phyloP scores from a whole-genome alignment of 2,329 filamentous ascomycete species.

The Blastomyces silverae region DNA sequence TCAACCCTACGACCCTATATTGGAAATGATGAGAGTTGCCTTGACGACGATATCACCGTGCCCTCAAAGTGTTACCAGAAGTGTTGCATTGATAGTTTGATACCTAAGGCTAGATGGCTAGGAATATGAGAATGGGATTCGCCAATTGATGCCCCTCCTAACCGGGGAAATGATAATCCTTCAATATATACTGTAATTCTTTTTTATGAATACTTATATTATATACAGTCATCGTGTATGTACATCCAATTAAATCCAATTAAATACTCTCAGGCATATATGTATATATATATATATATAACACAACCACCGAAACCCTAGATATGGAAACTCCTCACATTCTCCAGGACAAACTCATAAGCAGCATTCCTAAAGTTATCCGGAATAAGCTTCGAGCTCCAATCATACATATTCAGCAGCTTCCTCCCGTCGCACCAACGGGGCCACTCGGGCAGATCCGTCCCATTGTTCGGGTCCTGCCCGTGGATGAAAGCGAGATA shows the following conservation, averaged over 20 bases:
- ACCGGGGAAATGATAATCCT: background rate
- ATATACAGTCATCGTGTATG: background rate
- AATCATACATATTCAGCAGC: conserved; percentile 43
- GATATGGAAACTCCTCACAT: conserved; percentile 23
- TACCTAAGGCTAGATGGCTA: background rate
- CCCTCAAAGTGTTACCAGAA: background rate
- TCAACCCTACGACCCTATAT: no score
- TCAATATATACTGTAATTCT: background rate
- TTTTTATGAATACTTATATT: background rate
- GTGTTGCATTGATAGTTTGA: background rate
- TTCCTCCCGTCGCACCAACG: conserved; percentile 45
- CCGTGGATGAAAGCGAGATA: conserved; percentile 67
- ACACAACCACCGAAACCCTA: background rate
- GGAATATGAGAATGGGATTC: background rate
- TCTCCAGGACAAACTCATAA: conserved; percentile 38
- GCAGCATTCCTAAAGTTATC: conserved; percentile 47
- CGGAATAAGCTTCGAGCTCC: conserved; percentile 30
- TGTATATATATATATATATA: background rate
- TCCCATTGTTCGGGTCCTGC: conserved; percentile 59
- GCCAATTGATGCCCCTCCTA: background rate
- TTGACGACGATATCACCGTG: background rate
- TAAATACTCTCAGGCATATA: background rate
- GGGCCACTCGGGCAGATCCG: conserved; percentile 47
- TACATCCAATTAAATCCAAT: background rate
- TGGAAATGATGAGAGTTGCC: no score